These are phyloP conservation scores for Metschnikowia proteae DNA, from an alignment of 805 yeast species.

Conservation along the genomic window DNA sequence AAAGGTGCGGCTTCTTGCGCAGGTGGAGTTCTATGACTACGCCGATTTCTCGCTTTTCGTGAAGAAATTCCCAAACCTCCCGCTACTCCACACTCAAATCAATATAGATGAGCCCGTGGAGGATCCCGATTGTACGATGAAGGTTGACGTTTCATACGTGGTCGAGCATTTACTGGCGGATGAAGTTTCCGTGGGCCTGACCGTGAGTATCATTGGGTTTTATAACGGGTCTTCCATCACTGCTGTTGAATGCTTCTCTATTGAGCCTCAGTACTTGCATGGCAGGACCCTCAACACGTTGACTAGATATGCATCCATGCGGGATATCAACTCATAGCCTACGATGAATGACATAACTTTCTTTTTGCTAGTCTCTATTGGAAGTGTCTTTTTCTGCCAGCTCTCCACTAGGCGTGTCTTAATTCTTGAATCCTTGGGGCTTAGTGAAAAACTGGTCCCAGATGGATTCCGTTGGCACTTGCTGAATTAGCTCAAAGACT, in stretches of 20 bases:
- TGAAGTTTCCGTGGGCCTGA: slow-evolving; percentile 18
- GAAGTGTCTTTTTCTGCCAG: not conserved
- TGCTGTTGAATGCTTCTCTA: slow-evolving; percentile 22
- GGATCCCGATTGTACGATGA: not conserved
- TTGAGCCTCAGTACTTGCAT: slow-evolving; percentile 16
- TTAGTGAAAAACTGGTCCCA: slow-evolving; percentile 62
- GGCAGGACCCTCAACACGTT: slow-evolving; percentile 14
- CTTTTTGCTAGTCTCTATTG: not conserved
- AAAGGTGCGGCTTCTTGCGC: slow-evolving; percentile 28
- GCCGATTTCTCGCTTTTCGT: slow-evolving; percentile 14
- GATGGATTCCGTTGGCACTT: slow-evolving; percentile 60
- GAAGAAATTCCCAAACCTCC: slow-evolving; percentile 19
- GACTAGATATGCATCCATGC: slow-evolving; percentile 16
- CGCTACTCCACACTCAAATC: slow-evolving; percentile 12
- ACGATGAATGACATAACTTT: not conserved
- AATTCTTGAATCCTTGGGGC: slow-evolving; percentile 2
- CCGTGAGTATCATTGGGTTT: slow-evolving; percentile 29
- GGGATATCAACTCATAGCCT: slow-evolving; percentile 1
- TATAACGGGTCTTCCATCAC: slow-evolving; percentile 27
- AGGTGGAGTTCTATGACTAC: slow-evolving; percentile 22
- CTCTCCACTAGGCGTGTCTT: not conserved
- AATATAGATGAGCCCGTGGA: slow-evolving; percentile 9
- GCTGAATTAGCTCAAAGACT: slow-evolving; percentile 58
- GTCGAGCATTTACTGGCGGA: slow-evolving; percentile 10
- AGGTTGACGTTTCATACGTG: slow-evolving; percentile 12